Percentiles rank a stretch among this genome's conserved stretches.
Conservation (phyloP, 495 filamentous ascomycete genomes). For the Hypomontagnella submonticulosa region DNA sequence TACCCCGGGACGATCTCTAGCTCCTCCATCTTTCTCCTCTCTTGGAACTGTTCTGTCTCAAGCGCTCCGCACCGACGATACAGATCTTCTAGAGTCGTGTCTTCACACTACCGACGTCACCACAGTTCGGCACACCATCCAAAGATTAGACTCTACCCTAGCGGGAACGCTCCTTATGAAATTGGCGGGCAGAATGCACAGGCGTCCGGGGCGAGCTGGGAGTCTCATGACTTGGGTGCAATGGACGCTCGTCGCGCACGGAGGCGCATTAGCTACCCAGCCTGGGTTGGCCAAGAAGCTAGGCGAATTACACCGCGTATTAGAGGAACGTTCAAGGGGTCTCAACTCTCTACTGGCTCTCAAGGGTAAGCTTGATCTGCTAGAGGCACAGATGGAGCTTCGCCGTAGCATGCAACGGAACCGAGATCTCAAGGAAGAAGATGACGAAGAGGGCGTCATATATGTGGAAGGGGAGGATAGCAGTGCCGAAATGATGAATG, state of each 20-base stretch:
- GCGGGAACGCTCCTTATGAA: conserved; percentile 81
- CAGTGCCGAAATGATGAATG: conserved; percentile 56
- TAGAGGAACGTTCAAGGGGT: conserved; percentile 84
- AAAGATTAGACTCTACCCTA: conserved; percentile 85
- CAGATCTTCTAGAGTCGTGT: conserved; percentile 87
- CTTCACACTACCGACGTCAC: conserved; percentile 78
- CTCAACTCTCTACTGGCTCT: conserved; percentile 85
- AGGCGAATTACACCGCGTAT: conserved; percentile 78
- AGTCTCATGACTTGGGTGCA: conserved; percentile 96
- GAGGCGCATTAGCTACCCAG: conserved; percentile 87
- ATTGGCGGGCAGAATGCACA: conserved; percentile 86
- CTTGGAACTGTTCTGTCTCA: conserved; percentile 91
- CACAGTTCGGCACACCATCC: conserved; percentile 86
- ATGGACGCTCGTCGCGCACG: conserved; percentile 94
- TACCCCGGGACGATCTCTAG: conserved; percentile 54
- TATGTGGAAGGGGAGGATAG: conserved; percentile 86
- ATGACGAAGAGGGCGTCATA: conserved; percentile 80
- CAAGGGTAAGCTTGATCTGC: conserved; percentile 92
- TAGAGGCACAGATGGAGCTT: conserved; percentile 85
- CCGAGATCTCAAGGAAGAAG: conserved; percentile 61
- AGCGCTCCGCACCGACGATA: conserved; percentile 90
- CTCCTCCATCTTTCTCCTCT: conserved; percentile 77
- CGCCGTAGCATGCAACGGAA: conserved; percentile 65
- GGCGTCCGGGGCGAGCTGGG: conserved; percentile 86
- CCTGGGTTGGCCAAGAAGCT: conserved; percentile 81